Percentiles rank a stretch among this genome's conserved stretches.
These are phyloP conservation scores for Colletotrichum sp. DNA, from an alignment of 2,329 filamentous ascomycete genomes.

Conservation along the genomic window DNA sequence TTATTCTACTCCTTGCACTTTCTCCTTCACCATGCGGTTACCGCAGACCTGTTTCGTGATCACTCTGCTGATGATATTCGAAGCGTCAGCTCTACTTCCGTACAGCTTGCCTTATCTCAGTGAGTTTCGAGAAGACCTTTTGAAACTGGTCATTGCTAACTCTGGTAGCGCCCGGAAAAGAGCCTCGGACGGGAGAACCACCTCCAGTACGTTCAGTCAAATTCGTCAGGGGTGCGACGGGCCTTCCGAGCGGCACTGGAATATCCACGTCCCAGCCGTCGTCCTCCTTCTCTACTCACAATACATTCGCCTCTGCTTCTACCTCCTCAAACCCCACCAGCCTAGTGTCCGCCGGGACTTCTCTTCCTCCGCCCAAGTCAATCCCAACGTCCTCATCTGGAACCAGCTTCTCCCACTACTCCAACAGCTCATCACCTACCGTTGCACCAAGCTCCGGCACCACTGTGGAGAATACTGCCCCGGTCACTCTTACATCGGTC, in stretches of 20 bases:
- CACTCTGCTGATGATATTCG: neutral
- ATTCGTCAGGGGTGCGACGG: neutral
- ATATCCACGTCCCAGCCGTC: neutral
- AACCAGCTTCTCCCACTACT: neutral
- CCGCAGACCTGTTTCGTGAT: neutral
- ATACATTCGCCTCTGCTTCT: neutral
- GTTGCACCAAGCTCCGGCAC: neutral
- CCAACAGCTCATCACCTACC: neutral
- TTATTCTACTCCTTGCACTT: neutral
- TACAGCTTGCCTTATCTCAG: neutral
- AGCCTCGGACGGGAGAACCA: neutral
- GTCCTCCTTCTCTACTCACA: neutral
- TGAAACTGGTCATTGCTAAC: neutral
- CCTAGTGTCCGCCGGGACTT: neutral
- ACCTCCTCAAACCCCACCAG: neutral
- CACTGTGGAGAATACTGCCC: accelerated
- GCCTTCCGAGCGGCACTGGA: neutral
- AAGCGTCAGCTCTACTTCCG: neutral
- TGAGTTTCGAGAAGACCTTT: neutral
- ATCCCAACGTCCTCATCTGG: neutral
- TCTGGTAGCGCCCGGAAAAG: neutral
- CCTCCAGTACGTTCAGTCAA: neutral
- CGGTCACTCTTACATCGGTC: neutral
- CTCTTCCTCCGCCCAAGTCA: neutral
- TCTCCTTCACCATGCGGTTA: neutral